These are phyloP conservation scores for Trichophyton verrucosum DNA, from an alignment of 2,329 filamentous ascomycete genomes.

Conservation along the genomic window DNA sequence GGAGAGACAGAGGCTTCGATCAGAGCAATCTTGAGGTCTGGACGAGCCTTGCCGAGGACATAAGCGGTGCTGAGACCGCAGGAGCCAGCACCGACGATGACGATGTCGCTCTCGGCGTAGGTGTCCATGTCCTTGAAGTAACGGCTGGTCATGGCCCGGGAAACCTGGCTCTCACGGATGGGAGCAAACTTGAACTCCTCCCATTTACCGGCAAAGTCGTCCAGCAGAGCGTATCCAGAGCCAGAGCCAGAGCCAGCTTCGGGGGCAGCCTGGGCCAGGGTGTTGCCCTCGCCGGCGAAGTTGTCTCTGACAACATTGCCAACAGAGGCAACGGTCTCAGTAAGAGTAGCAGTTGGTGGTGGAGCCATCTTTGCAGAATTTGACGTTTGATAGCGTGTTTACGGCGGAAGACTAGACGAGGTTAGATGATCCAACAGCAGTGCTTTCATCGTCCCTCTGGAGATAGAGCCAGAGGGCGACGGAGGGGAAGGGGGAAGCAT, in stretches of 20 bases:
- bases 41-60: conserved; percentile 67
- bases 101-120: conserved; percentile 85
- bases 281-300: conserved; percentile 27
- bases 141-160: conserved; percentile 81
- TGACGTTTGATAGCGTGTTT: no score
- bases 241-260: conserved; percentile 28
- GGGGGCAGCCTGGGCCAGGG: conserved; percentile 20
- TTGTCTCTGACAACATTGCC: conserved; percentile 28
- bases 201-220: conserved; percentile 64
- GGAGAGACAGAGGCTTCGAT: conserved; percentile 80
- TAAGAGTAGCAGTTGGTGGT: conserved; percentile 59
- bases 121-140: conserved; percentile 84
- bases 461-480: conserved; percentile 20
- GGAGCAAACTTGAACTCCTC: conserved; percentile 68
- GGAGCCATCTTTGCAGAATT: conserved; percentile 55
- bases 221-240: conserved; percentile 43
- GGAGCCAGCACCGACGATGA: conserved; percentile 82
- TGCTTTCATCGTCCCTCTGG: conserved; percentile 13
- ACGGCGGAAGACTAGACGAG: conserved; percentile 20
- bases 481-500: conserved; percentile 53
- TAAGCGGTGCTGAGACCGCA: conserved; percentile 80
- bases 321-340: conserved; percentile 33
- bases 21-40: conserved; percentile 83
- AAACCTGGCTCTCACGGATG: conserved; percentile 86
- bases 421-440: conserved; percentile 15